Percentiles rank a stretch among this genome's conserved stretches.
Evolutionary conservation across 2,329 filamentous ascomycete species (phyloP).

Genomic region (Fusarium duplospermum): DNA sequence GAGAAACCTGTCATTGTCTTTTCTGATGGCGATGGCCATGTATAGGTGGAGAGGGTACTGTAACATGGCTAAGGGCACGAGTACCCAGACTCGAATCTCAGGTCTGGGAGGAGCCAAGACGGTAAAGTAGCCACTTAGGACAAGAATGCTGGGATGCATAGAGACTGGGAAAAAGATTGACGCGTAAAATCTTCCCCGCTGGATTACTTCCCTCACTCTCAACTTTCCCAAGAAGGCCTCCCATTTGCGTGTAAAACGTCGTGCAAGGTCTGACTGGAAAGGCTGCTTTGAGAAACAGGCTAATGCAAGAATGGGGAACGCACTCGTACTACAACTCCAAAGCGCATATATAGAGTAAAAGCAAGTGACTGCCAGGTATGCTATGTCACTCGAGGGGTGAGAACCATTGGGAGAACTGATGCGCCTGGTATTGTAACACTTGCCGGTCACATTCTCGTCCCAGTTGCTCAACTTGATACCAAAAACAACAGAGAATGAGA

Average conservation of each 20-base stretch:
- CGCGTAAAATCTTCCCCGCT: too few relatives aligned
- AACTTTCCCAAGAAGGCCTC: too few relatives aligned
- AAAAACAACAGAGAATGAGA: background rate
- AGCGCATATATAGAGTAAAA: background rate
- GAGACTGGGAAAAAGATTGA: too few relatives aligned
- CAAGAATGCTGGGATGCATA: too few relatives aligned
- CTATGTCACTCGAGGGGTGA: background rate
- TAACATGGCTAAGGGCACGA: background rate
- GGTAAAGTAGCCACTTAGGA: background rate
- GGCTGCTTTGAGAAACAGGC: background rate
- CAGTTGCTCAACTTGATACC: background rate
- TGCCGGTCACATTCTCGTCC: background rate
- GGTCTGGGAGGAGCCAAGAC: background rate
- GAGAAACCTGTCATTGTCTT: background rate
- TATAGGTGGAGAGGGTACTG: background rate
- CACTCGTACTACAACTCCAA: background rate
- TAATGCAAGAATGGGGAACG: background rate
- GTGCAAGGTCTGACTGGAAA: background rate
- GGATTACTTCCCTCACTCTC: too few relatives aligned
- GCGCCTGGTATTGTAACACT: background rate
- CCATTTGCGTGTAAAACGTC: background rate
- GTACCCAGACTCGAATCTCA: background rate
- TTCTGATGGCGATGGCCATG: background rate
- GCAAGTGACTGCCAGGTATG: background rate
- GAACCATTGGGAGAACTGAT: fast-evolving